Base-by-base conservation (phyloP, 306 rosid species). In the Cicer yamashitae region DNA sequence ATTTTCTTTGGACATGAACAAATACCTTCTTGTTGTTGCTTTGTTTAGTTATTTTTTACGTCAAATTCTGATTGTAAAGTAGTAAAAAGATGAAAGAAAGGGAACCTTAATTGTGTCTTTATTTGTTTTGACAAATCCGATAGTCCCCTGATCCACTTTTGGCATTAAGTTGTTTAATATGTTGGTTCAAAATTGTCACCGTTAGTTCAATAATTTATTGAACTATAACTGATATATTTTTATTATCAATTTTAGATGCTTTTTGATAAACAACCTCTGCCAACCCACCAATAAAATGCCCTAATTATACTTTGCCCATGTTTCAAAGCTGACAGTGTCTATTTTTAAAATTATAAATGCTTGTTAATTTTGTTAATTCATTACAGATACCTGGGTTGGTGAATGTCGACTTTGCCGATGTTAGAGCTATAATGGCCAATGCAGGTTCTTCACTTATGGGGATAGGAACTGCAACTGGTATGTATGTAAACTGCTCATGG, bases 361-460 rank as follows among this genome's bases (percentile, higher is more conserved):
- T 41, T 61, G 60, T 68, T 60, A 54, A 46, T 10, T 64, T 50
- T 56, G 52, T 76, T 74, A 63, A 61, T 74, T 75, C 58, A 79
- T 71, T 86, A 84, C 97, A 94, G 99, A 89, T 94, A 77, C 99
- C 99, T 0, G 99, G 99, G 59, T 86, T 92, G 67, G 99, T 90
- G 46, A 94, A 94, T 53, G 97, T 94, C 34, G 99, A 94, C 81
- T 94, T 94, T 87, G 99, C 99, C 13, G 99, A 94, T 83, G 99
- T 94, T 61, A 87, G 99, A 80, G 99, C 99, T 73, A 94, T 94
- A 86, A 94, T 94, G 97, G 97, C 93, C 72, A 94, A 88, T 77
- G 99, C 99, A 38, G 99, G 99, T 68, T 94, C 99, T 79, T 94
- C 97, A 57, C 85, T 94, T 86, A 91, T 94, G 99, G 99, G 99